These are phyloP conservation scores for Ambrosiella cleistominuta DNA, from an alignment of 2,329 filamentous ascomycete genomes.

Conservation along the genomic window DNA sequence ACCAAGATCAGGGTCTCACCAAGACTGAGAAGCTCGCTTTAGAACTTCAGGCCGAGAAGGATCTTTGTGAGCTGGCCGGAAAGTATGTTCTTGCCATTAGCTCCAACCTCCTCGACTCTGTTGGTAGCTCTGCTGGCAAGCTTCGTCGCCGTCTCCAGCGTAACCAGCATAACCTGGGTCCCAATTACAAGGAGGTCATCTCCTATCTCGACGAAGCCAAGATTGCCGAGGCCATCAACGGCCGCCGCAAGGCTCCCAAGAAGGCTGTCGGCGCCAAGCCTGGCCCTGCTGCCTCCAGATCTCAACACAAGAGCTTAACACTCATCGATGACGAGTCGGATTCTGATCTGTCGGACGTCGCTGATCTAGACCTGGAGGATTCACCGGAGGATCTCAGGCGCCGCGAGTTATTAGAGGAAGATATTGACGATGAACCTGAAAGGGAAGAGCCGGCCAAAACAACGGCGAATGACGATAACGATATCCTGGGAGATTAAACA, in stretches of 20 bases:
- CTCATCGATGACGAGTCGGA: conserved; percentile 8
- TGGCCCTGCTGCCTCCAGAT: conserved; percentile 14
- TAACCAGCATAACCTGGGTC: conserved; percentile 65
- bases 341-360: conserved; percentile 11
- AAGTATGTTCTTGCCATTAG: conserved; percentile 70
- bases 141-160: conserved; percentile 55
- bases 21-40: conserved; percentile 42
- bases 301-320: conserved; percentile 19
- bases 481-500: conserved; percentile 24
- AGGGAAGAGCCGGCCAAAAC: conserved; percentile 14
- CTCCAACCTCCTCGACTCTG: conserved; percentile 54
- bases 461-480: conserved; percentile 16
- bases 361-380: conserved; percentile 26
- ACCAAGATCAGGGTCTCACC: conserved; percentile 25
- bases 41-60: conserved; percentile 63
- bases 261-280: conserved; percentile 16
- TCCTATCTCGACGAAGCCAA: conserved; percentile 59
- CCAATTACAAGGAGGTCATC: conserved; percentile 72
- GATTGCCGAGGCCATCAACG: conserved; percentile 25
- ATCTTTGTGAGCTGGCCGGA: conserved; percentile 67
- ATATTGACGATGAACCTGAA: conserved; percentile 24
- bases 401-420: conserved; percentile 36
- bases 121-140: conserved; percentile 40
- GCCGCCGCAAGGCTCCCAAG: conserved; percentile 18
- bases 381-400: conserved; percentile 38